A percentile compares a stretch with the other conserved stretches of the same genome.
These are phyloP conservation scores for Penicillium goetzii DNA, from an alignment of 495 filamentous ascomycete genomes.

Conservation along the genomic window DNA sequence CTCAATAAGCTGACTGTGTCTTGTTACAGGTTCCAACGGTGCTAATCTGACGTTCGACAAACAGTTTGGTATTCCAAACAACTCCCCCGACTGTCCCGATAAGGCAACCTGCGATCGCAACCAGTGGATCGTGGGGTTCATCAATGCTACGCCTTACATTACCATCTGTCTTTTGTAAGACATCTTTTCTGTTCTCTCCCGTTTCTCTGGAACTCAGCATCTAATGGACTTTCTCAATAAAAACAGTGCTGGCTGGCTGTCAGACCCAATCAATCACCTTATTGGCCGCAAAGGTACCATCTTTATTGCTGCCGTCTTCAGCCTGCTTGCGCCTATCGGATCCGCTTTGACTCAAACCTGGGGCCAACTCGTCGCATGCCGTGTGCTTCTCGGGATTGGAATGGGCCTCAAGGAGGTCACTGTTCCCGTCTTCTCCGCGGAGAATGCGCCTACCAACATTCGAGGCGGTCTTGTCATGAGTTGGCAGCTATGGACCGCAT, in stretches of 20 bases:
- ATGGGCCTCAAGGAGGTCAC: constrained; percentile 63
- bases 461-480: constrained; percentile 82
- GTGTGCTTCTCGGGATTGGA: constrained; percentile 70
- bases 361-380: constrained; percentile 62
- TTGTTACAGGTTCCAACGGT: constrained; percentile 62
- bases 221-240: constrained; percentile 5
- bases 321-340: constrained; percentile 63
- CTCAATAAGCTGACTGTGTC: constrained; percentile 11
- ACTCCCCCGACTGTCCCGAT: constrained; percentile 44
- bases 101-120: constrained; percentile 34
- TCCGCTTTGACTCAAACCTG: constrained; percentile 67
- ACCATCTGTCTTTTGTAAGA: constrained; percentile 47
- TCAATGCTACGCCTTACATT: constrained; percentile 49
- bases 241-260: constrained; percentile 66
- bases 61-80: constrained; percentile 46
- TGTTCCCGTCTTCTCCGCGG: constrained; percentile 77
- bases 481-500: constrained; percentile 87
- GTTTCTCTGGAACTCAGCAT: neutral
- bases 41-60: constrained; percentile 70
- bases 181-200: neutral
- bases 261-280: constrained; percentile 69
- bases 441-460: constrained; percentile 73
- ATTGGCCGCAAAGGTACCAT: constrained; percentile 71
- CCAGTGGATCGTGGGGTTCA: constrained; percentile 52
- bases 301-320: constrained; percentile 67